These are phyloP conservation scores for Ormosia emarginata DNA, from an alignment of 306 rosid genomes.

Conservation along the genomic window DNA sequence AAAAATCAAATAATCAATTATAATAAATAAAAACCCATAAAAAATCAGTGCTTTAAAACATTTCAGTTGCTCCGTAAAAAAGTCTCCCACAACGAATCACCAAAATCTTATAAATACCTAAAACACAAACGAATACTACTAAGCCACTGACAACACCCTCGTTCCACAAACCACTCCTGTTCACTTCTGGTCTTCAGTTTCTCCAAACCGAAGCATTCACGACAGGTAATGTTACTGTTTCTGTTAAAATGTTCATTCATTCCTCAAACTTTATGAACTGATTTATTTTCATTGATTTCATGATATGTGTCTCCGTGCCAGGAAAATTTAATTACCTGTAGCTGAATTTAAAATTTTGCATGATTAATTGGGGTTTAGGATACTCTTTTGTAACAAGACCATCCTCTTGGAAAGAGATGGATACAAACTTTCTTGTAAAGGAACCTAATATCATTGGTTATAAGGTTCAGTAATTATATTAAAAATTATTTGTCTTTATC, in stretches of 20 bases:
- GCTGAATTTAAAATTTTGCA: neutral
- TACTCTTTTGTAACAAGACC: too few species aligned
- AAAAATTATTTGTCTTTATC: too few species aligned
- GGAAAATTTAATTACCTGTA: neutral
- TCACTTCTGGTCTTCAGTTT: neutral
- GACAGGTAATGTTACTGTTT: neutral
- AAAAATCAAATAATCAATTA: too few species aligned
- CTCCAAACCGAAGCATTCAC: neutral
- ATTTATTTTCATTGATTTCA: neutral
- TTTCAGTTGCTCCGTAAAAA: too few species aligned
- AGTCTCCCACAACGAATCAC: neutral
- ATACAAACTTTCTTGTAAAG: too few species aligned
- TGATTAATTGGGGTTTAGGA: neutral
- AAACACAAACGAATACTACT: neutral
- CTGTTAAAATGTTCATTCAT: neutral
- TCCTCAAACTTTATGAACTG: neutral
- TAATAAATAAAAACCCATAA: too few species aligned
- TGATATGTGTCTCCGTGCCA: neutral
- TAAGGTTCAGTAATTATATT: too few species aligned
- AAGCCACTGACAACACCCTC: neutral
- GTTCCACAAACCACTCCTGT: neutral
- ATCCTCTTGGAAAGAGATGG: too few species aligned
- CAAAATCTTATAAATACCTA: neutral
- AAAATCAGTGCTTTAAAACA: accelerated
- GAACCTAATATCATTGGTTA: too few species aligned